Conservation (phyloP, 1,139 yeast species). For the Scheffersomyces segobiensis region DNA sequence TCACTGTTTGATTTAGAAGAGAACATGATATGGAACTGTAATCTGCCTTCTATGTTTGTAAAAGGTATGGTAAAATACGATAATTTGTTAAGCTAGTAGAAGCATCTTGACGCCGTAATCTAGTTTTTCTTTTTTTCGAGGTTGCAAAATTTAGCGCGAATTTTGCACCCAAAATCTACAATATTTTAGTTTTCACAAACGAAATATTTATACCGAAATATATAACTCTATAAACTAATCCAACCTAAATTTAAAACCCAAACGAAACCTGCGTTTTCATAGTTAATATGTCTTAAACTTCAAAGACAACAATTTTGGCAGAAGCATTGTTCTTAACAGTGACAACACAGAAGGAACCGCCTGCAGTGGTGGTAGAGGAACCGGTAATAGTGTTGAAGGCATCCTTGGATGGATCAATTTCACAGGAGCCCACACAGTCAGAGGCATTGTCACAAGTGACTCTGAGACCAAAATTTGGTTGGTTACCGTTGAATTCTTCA, state of each 20-base stretch:
- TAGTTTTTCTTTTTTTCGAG: background rate
- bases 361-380: constrained; percentile 50
- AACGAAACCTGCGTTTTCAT: background rate
- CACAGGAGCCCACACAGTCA: constrained; percentile 78
- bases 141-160: background rate
- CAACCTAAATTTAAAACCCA: background rate
- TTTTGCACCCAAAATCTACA: background rate
- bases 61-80: background rate
- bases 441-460: constrained; percentile 69
- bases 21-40: background rate
- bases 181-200: background rate
- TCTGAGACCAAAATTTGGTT: constrained; percentile 71
- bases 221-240: background rate
- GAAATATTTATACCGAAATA: background rate
- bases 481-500: constrained; percentile 54
- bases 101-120: background rate
- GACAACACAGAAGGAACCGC: constrained; percentile 79
- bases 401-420: constrained; percentile 67
- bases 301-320: constrained; percentile 74
- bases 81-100: background rate
- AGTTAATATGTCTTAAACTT: constrained; percentile 5
- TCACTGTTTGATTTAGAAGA: background rate
- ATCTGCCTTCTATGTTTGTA: background rate
- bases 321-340: constrained; percentile 65
- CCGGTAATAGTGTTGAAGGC: constrained; percentile 58